A percentile compares a stretch with the other conserved stretches of the same genome.
Conservation (phyloP, 2,329 filamentous ascomycete genomes). For the Paecilomyces niveus region DNA sequence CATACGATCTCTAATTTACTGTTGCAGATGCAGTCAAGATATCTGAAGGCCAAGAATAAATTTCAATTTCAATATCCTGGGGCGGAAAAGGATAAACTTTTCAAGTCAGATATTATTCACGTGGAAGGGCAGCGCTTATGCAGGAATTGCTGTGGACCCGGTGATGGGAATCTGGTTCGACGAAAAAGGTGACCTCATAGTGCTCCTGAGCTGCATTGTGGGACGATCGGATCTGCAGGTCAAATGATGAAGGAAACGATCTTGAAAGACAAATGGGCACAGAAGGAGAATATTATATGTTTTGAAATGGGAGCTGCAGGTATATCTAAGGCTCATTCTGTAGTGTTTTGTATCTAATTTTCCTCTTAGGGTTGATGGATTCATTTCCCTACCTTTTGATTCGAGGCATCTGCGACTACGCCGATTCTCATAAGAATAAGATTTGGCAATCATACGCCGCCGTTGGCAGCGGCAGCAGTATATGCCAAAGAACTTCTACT, state of each 20-base stretch:
- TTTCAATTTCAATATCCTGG: too few species aligned
- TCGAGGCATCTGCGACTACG: not conserved
- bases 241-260: constrained; percentile 10
- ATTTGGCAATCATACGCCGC: not conserved
- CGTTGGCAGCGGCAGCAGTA: not conserved
- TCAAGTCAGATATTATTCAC: too few species aligned
- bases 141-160: not conserved
- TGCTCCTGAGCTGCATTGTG: constrained; percentile 9
- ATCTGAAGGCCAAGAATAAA: too few species aligned
- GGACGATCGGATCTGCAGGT: constrained; percentile 12
- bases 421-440: not conserved
- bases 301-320: not conserved
- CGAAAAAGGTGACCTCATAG: too few species aligned
- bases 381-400: not conserved
- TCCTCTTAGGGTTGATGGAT: not conserved
- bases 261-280: constrained; percentile 5
- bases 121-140: not conserved
- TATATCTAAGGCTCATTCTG: too few species aligned
- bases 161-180: not conserved
- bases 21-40: not conserved
- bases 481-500: not conserved
- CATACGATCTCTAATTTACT: not conserved
- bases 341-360: too few species aligned
- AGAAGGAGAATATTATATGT: constrained; percentile 5
- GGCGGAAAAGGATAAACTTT: too few species aligned